Evolutionary conservation across 257 asterid genomes (phyloP).

Genomic region (Solanum chmielewskii): DNA sequence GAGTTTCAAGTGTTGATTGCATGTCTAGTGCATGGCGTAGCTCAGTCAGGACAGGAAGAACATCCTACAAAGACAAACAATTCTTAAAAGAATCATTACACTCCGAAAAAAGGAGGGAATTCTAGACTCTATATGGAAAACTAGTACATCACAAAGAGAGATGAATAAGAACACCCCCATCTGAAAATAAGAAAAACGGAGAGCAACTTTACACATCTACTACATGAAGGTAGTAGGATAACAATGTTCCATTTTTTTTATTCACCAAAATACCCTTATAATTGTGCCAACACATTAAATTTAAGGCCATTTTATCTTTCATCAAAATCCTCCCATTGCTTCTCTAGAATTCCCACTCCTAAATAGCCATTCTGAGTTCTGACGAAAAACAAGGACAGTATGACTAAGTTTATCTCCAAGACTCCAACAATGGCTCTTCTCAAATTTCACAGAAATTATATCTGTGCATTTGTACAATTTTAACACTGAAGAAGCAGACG

Average conservation of each 20-base stretch:
- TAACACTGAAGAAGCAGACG: not conserved
- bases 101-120: not conserved
- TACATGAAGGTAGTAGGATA: not conserved
- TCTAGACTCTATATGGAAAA: not conserved
- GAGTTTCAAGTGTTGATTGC: constrained; percentile 78
- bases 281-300: not conserved
- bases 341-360: not conserved
- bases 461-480: not conserved
- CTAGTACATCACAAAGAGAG: not conserved
- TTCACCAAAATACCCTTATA: not conserved
- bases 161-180: not conserved
- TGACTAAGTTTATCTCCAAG: not conserved
- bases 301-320: not conserved
- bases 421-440: not conserved
- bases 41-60: constrained; percentile 80
- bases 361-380: not conserved
- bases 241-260: not conserved
- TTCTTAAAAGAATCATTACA: not conserved
- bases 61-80: constrained; percentile 41
- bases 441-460: not conserved
- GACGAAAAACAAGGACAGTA: not conserved
- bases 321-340: not conserved
- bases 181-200: not conserved
- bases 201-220: not conserved
- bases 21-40: constrained; percentile 73